Conservation (phyloP, 1,139 yeast genomes). For the Geotrichum restrictum region DNA sequence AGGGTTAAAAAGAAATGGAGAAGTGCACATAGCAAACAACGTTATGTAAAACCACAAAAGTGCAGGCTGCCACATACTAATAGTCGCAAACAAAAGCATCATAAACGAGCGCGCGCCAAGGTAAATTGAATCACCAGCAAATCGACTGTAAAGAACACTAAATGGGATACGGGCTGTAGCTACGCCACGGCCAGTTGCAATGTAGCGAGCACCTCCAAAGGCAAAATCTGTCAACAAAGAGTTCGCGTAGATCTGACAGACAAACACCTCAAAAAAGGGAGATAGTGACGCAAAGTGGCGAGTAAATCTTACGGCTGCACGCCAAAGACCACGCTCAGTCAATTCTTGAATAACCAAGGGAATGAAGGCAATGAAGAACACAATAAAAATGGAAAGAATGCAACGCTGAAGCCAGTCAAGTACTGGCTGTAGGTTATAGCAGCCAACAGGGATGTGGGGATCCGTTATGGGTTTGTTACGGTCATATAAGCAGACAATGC, state of each 20-base stretch:
- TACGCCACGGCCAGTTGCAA: slow-evolving; percentile 98
- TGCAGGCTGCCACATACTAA: slow-evolving; percentile 96
- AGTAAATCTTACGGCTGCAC: slow-evolving; percentile 83
- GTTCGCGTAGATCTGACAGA: slow-evolving; percentile 94
- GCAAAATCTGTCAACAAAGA: slow-evolving; percentile 87
- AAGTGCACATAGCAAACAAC: slow-evolving; percentile 78
- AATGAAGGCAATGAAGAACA: slow-evolving; percentile 93
- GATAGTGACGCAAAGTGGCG: slow-evolving; percentile 88
- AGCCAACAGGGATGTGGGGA: slow-evolving; percentile 79
- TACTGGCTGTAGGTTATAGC: slow-evolving; percentile 88
- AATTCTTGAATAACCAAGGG: slow-evolving; percentile 96
- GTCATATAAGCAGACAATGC: slow-evolving; percentile 80
- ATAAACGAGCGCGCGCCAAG: slow-evolving; percentile 90
- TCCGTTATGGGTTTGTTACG: slow-evolving; percentile 83
- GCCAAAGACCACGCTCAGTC: slow-evolving; percentile 97
- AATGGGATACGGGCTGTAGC: slow-evolving; percentile 98
- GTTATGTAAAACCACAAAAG: slow-evolving; percentile 98
- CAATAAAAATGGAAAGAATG: slow-evolving; percentile 95
- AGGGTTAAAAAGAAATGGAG: slow-evolving; percentile 96
- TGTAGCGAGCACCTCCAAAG: slow-evolving; percentile 99
- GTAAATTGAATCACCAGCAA: slow-evolving; percentile 95
- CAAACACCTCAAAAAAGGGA: slow-evolving; percentile 96
- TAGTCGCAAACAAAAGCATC: slow-evolving; percentile 86
- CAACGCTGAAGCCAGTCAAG: slow-evolving; percentile 97
- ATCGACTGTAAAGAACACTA: slow-evolving; percentile 89